These are phyloP conservation scores for Nemania sp. DNA, from an alignment of 2,329 filamentous ascomycete genomes.

Conservation along the genomic window DNA sequence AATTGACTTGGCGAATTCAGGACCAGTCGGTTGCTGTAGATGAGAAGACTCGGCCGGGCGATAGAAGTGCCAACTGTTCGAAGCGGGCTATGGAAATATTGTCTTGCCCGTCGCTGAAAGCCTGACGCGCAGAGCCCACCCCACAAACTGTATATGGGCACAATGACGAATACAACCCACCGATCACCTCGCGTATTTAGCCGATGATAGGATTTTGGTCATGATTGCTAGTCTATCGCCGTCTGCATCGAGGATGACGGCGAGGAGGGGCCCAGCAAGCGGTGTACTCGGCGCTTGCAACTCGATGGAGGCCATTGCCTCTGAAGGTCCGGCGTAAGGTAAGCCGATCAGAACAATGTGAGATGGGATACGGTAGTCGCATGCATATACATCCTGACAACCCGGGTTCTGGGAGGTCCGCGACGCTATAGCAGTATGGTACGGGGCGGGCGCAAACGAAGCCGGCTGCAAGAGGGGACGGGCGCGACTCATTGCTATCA, in stretches of 20 bases:
- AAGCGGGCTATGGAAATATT: not conserved
- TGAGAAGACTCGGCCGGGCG: not conserved
- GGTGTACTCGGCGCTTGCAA: not conserved
- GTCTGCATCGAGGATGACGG: not conserved
- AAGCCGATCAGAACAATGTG: no score
- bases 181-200: not conserved
- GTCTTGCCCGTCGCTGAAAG: not conserved
- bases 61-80: not conserved
- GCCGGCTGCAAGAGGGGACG: no score
- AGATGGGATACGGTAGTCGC: no score
- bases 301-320: not conserved
- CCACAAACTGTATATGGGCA: not conserved
- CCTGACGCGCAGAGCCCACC: not conserved
- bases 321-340: no score
- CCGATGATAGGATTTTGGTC: not conserved
- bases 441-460: no score
- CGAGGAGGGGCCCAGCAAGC: no score
- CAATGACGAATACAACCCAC: not conserved
- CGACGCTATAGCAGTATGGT: no score
- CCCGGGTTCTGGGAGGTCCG: no score
- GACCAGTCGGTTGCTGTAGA: not conserved
- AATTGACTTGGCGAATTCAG: not conserved
- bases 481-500: no score
- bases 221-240: not conserved
- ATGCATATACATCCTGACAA: not conserved